Evolutionary conservation across 176 grass and related monocot species (phyloP).

Genomic region (Cymbopogon citratus): DNA sequence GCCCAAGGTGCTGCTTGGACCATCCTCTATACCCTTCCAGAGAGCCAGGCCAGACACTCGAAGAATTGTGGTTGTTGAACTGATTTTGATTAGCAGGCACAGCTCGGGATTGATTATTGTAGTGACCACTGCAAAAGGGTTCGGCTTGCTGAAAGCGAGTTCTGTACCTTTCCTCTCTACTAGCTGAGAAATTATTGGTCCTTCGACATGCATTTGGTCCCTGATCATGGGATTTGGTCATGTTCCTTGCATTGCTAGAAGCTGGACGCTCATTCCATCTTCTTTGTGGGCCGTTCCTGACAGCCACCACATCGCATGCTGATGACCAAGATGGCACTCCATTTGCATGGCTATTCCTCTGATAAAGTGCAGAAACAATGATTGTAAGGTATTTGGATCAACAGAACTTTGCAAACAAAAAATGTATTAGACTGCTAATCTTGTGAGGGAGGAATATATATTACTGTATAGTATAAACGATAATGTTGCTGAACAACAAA

Average conservation of each 20-base stretch:
- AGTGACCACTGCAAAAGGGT: conserved; percentile 8
- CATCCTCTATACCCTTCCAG: conserved; percentile 28
- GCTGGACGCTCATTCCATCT: conserved; percentile 15
- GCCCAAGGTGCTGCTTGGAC: neutral
- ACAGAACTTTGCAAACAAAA: neutral
- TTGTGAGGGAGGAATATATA: neutral
- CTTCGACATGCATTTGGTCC: conserved; percentile 6
- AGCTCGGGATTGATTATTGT: conserved; percentile 11
- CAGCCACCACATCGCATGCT: neutral
- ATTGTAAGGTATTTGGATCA: conserved; percentile 15
- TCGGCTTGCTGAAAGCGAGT: conserved; percentile 9
- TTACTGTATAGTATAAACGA: neutral
- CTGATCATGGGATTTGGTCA: neutral
- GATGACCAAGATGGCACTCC: conserved; percentile 22
- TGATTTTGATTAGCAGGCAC: conserved; percentile 23
- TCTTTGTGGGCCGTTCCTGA: conserved; percentile 23
- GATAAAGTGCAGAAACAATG: conserved; percentile 27
- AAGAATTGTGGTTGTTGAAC: conserved; percentile 3
- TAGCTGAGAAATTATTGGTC: conserved; percentile 9
- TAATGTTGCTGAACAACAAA: conserved; percentile 16
- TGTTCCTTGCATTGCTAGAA: conserved; percentile 23
- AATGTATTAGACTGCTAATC: neutral
- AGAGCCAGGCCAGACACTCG: neutral
- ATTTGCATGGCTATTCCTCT: conserved; percentile 24
- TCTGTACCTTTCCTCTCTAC: conserved; percentile 30